Conservation (phyloP, 305 asterid species). For the Solanum hybrid region DNA sequence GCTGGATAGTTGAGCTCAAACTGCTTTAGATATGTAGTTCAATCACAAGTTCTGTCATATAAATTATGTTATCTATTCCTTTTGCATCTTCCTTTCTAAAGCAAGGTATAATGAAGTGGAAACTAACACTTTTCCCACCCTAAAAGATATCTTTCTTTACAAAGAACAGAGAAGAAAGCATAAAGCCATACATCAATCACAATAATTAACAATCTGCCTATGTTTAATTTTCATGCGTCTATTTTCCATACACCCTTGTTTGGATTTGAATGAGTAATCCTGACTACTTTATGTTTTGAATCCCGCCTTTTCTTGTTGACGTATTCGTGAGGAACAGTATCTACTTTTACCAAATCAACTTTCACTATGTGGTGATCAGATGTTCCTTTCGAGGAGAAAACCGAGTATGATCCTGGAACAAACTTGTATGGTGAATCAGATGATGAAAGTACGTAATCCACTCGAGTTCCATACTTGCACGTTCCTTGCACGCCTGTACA, state of each 20-base stretch:
- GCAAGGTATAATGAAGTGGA: background rate
- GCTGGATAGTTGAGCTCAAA: background rate
- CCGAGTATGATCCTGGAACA: conserved; percentile 83
- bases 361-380: conserved; percentile 96
- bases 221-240: conserved; percentile 19
- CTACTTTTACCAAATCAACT: conserved; percentile 55
- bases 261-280: conserved; percentile 48
- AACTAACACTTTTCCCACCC: background rate
- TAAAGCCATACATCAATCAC: background rate
- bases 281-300: conserved; percentile 36
- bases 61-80: background rate
- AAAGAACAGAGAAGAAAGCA: background rate
- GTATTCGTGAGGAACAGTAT: conserved; percentile 15
- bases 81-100: background rate
- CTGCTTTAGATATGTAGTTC: background rate
- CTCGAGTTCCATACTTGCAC: conserved; percentile 87
- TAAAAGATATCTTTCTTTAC: background rate
- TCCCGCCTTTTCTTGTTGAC: conserved; percentile 23
- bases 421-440: conserved; percentile 53
- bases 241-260: conserved; percentile 58
- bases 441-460: conserved; percentile 68
- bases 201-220: background rate
- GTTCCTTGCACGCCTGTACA: conserved; percentile 85
- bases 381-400: conserved; percentile 83
- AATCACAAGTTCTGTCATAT: background rate